Conservation (phyloP, 306 rosid species). For the Fagus crenata region DNA sequence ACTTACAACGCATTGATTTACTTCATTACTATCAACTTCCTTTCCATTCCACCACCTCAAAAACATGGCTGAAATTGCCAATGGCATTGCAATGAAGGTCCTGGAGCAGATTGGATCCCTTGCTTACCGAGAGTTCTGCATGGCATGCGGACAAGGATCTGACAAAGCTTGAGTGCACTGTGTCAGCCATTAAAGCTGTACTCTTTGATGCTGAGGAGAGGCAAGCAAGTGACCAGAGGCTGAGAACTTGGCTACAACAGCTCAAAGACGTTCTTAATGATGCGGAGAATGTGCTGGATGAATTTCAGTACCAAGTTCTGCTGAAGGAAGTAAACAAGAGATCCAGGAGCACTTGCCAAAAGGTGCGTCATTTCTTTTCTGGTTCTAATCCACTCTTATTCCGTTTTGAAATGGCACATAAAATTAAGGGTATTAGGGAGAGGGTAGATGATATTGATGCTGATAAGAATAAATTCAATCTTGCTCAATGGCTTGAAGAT, state of each 20-base stretch:
- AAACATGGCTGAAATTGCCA: constrained; percentile 27
- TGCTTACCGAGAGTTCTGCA: constrained; percentile 22
- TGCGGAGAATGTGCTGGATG: constrained; percentile 31
- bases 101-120: constrained; percentile 15
- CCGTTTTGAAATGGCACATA: not conserved
- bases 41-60: not conserved
- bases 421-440: constrained; percentile 11
- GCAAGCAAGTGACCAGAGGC: not conserved
- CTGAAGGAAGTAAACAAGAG: constrained; percentile 11
- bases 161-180: constrained; percentile 1
- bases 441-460: constrained; percentile 26
- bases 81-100: constrained; percentile 7
- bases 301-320: constrained; percentile 25
- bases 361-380: constrained; percentile 29
- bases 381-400: constrained; percentile 5
- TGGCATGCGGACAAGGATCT: constrained; percentile 20
- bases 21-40: not conserved
- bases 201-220: constrained; percentile 37
- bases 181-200: constrained; percentile 26
- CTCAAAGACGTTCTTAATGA: constrained; percentile 16
- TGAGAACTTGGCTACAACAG: constrained; percentile 20
- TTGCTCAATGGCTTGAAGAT: not conserved
- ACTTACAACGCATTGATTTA: no score
- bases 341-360: not conserved
- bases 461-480: constrained; percentile 10